Evolutionary conservation across 495 filamentous ascomycete species (phyloP), one percentile per base, ranked within the genome.

Genomic region (Podospora bellae-mahoneyi): DNA sequence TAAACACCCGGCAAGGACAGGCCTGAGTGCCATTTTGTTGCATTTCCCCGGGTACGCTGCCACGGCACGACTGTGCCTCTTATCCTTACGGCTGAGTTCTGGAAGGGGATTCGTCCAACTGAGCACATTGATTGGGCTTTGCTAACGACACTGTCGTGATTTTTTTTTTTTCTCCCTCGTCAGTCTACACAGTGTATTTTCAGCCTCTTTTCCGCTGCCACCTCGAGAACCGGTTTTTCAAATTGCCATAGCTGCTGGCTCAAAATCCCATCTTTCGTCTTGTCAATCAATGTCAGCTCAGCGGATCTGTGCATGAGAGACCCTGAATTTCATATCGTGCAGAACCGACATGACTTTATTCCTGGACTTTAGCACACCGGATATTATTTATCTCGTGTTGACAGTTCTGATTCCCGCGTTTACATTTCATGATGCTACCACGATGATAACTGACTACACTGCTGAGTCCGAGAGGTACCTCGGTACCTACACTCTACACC

Each of bases 201-300:
- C 55, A 20, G 55, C n/a, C 39, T 48, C 39, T 48, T 48, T 58
- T 19, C n/a, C 55, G 55, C 55, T 19, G 55, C 55, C 55, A 58
- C 55, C 16, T 58, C n/a, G 4, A 58, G n/a, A 58, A 19, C 55
- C n/a, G 55, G 23, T 58, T 58, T 57, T 58, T 18, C n/a, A 19
- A 26, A 58, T 20, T 58, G n/a, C 55, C 55, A 58, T 58, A 5
- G 5, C 23, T 20, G 3, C 55, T 58, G 55, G 55, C n/a, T 48
- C n/a, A 26, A 23, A 58, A 19, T 58, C 55, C 55, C 55, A 58
- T 58, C 13, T 20, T 15, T 58, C 55, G 13, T 58, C 23, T 26
- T 13, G n/a, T 56, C 64, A 39, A 54, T 56, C 64, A 39, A 54
- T 39, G n/a, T 32, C 64, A 64, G 39, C n/a, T 20, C 55, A 5